Conservation (phyloP, 805 yeast genomes). For the Komagataella phaffii region DNA sequence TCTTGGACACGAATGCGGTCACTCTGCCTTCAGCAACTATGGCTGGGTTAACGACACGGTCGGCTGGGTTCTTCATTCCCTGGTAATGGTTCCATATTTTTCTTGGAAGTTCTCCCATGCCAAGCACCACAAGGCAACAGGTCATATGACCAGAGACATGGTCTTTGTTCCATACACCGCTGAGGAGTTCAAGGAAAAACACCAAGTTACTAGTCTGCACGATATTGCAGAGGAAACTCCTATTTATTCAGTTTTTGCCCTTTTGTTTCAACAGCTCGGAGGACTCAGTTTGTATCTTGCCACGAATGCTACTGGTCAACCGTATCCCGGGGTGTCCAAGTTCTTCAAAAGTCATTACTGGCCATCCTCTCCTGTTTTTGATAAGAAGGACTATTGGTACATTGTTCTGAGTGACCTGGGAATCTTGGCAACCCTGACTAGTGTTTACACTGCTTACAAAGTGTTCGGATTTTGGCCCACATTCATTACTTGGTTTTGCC, state of each 20-base stretch:
- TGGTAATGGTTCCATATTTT: conserved; percentile 43
- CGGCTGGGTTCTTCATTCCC: conserved; percentile 52
- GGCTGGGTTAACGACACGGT: conserved; percentile 36
- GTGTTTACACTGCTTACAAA: conserved; percentile 38
- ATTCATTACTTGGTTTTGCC: conserved; percentile 41
- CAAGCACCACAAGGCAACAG: conserved; percentile 53
- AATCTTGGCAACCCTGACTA: conserved; percentile 26
- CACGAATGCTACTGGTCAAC: conserved; percentile 47
- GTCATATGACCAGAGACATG: conserved; percentile 45
- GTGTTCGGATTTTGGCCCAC: conserved; percentile 34
- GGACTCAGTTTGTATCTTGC: conserved; percentile 38
- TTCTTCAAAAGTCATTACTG: conserved; percentile 36
- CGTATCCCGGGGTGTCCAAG: conserved; percentile 25
- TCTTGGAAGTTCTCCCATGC: conserved; percentile 50
- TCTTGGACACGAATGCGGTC: conserved; percentile 55
- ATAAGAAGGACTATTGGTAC: conserved; percentile 39
- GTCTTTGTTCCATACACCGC: conserved; percentile 45
- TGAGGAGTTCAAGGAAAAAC: conserved; percentile 24
- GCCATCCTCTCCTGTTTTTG: conserved; percentile 43
- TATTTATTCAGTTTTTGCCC: conserved; percentile 24
- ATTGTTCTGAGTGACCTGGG: conserved; percentile 44
- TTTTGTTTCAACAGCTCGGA: conserved; percentile 41
- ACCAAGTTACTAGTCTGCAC: conserved; percentile 20
- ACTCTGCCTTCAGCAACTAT: conserved; percentile 46
- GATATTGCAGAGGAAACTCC: conserved; percentile 47